These are phyloP conservation scores for Pichia sp. DNA, from an alignment of 1,139 yeast species.

Conservation along the genomic window DNA sequence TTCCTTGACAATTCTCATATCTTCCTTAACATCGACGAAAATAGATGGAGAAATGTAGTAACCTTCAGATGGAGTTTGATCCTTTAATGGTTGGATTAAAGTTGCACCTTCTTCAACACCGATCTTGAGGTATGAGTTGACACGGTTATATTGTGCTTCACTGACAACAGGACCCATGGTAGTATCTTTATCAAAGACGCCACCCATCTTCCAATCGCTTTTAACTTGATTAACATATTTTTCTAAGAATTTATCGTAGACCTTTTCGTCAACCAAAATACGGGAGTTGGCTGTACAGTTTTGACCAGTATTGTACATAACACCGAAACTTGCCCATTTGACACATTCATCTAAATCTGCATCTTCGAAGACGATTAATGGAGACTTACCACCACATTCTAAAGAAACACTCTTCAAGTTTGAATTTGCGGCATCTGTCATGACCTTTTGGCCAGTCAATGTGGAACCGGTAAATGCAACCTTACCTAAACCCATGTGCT, in stretches of 20 bases:
- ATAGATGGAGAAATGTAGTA: constrained; percentile 69
- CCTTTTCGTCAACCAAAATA: constrained; percentile 65
- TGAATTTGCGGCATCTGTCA: constrained; percentile 63
- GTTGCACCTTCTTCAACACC: constrained; percentile 74
- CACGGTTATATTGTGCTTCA: constrained; percentile 64
- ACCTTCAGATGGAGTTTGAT: constrained; percentile 42
- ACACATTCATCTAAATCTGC: constrained; percentile 80
- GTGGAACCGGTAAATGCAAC: constrained; percentile 62
- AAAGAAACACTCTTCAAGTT: constrained; percentile 73
- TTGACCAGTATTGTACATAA: constrained; percentile 85
- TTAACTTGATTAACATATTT: constrained; percentile 38
- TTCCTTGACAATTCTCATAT: constrained; percentile 59
- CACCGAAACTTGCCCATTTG: constrained; percentile 83
- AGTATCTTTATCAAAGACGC: constrained; percentile 52
- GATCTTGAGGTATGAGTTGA: constrained; percentile 59
- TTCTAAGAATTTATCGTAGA: constrained; percentile 66
- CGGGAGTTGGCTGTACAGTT: constrained; percentile 91
- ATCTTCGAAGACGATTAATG: constrained; percentile 67
- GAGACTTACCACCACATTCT: constrained; percentile 94
- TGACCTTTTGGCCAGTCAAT: constrained; percentile 50
- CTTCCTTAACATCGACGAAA: constrained; percentile 58
- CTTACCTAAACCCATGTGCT: constrained; percentile 48
- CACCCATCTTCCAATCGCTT: constrained; percentile 54
- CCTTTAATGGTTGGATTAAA: constrained; percentile 16
- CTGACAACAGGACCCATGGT: constrained; percentile 83